phyloP scores from a whole-genome alignment of 2,329 filamentous ascomycete species.

The Leptoxyphium fumago region DNA sequence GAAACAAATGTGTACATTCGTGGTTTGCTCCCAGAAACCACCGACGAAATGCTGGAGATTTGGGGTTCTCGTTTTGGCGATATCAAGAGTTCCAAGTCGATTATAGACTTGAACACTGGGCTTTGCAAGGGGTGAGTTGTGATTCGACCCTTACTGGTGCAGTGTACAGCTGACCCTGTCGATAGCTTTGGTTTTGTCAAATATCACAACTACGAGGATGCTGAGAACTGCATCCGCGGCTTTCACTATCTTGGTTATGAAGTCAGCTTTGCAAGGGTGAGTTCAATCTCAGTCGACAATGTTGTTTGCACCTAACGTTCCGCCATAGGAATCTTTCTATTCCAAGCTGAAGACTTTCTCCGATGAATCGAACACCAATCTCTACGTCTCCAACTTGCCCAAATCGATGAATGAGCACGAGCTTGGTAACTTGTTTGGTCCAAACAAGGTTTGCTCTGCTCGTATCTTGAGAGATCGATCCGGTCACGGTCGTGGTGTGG shows the following conservation, averaged over 20 bases:
- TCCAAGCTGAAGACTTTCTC: constrained; percentile 93
- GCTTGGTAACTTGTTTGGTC: constrained; percentile 62
- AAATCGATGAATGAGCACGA: constrained; percentile 82
- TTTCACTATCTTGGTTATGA: constrained; percentile 93
- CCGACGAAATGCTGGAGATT: constrained; percentile 70
- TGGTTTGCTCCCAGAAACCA: constrained; percentile 86
- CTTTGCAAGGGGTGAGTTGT: constrained; percentile 79
- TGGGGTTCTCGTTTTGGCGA: constrained; percentile 82
- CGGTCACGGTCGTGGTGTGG: constrained; percentile 89
- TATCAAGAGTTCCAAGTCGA: constrained; percentile 95
- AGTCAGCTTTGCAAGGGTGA: constrained; percentile 85
- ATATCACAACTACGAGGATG: constrained; percentile 73
- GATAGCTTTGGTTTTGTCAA: constrained; percentile 91
- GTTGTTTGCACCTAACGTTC: constrained; percentile 5
- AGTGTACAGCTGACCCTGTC: constrained; percentile 15
- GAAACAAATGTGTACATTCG: constrained; percentile 98
- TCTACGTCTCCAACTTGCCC: constrained; percentile 95
- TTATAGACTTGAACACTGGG: constrained; percentile 85
- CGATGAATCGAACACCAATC: constrained; percentile 78
- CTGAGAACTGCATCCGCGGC: constrained; percentile 88
- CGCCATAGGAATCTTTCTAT: constrained; percentile 79
- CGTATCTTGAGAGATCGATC: constrained; percentile 87
- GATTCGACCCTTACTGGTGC: constrained; percentile 2
- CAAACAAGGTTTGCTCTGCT: constrained; percentile 76
- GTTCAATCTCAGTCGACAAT: constrained; percentile 14